phyloP scores from a whole-genome alignment of 2,329 filamentous ascomycete genomes.

The Pseudogymnoascus sp. region DNA sequence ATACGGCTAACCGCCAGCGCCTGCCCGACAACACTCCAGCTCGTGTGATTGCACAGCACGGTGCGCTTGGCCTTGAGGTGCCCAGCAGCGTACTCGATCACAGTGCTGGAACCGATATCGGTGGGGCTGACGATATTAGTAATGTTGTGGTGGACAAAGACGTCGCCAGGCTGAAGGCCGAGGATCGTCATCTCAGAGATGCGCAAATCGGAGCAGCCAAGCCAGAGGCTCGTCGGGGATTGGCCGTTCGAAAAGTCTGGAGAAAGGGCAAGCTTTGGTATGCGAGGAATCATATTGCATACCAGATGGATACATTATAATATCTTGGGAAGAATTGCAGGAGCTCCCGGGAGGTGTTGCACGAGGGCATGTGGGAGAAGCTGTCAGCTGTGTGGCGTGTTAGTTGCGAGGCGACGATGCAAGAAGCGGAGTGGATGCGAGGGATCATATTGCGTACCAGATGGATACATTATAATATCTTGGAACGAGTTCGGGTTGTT shows the following conservation, averaged over 20 bases:
- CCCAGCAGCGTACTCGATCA: slow-evolving; percentile 70
- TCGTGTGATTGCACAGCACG: slow-evolving; percentile 60
- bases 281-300: no score
- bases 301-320: no score
- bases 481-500: no score
- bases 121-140: slow-evolving; percentile 70
- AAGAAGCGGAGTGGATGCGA: no score
- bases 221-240: slow-evolving; percentile 62
- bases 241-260: slow-evolving; percentile 57
- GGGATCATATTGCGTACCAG: no score
- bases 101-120: slow-evolving; percentile 65
- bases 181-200: slow-evolving; percentile 77
- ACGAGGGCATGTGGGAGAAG: no score
- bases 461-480: no score
- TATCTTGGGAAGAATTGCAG: no score
- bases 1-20: slow-evolving; percentile 41
- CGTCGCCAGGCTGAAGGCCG: slow-evolving; percentile 69
- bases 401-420: no score
- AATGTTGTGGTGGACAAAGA: slow-evolving; percentile 87
- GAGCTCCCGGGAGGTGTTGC: no score
- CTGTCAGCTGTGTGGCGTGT: no score
- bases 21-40: slow-evolving; percentile 58
- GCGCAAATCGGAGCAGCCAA: slow-evolving; percentile 79
- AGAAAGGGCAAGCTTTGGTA: slow-evolving; percentile 64
- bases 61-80: slow-evolving; percentile 64